Percentiles rank a stretch among this genome's conserved stretches.
These are phyloP conservation scores for Fusarium duplospermum DNA, from an alignment of 2,329 filamentous ascomycete species.

Conservation along the genomic window DNA sequence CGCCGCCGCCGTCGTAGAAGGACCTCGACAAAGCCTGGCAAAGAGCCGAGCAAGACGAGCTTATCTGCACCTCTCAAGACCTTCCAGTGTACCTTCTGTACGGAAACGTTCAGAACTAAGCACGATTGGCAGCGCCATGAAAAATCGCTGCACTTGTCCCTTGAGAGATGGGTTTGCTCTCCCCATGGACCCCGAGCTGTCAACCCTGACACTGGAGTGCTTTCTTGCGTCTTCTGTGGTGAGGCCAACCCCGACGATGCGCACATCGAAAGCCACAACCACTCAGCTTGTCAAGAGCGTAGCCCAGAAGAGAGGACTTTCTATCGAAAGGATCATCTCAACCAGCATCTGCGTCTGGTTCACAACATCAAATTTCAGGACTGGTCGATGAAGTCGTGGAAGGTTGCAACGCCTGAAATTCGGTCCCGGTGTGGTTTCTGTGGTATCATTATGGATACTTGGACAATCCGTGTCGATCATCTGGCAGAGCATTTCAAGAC, in stretches of 20 bases:
- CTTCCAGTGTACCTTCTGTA: conserved; percentile 77
- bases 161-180: conserved; percentile 74
- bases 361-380: conserved; percentile 70
- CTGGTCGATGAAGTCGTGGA: conserved; percentile 76
- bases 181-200: conserved; percentile 67
- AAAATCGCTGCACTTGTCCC: conserved; percentile 72
- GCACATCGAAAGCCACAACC: conserved; percentile 70
- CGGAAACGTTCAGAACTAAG: conserved; percentile 74
- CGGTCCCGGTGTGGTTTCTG: conserved; percentile 75
- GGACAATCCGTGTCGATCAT: conserved; percentile 71
- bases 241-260: conserved; percentile 64
- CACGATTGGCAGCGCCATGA: conserved; percentile 79
- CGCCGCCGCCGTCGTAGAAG: conserved; percentile 62
- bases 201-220: conserved; percentile 68
- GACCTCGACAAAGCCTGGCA: conserved; percentile 51
- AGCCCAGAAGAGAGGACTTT: conserved; percentile 71
- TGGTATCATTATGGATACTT: conserved; percentile 70
- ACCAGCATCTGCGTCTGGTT: conserved; percentile 72
- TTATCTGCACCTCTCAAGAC: conserved; percentile 63
- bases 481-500: conserved; percentile 76
- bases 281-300: conserved; percentile 75
- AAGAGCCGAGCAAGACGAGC: conserved; percentile 47
- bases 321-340: conserved; percentile 75
- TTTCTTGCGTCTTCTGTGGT: conserved; percentile 70
- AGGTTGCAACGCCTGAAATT: conserved; percentile 69